Base-by-base conservation (phyloP, 768 basidiomycete species). In the Guyanaporus albipodus region DNA sequence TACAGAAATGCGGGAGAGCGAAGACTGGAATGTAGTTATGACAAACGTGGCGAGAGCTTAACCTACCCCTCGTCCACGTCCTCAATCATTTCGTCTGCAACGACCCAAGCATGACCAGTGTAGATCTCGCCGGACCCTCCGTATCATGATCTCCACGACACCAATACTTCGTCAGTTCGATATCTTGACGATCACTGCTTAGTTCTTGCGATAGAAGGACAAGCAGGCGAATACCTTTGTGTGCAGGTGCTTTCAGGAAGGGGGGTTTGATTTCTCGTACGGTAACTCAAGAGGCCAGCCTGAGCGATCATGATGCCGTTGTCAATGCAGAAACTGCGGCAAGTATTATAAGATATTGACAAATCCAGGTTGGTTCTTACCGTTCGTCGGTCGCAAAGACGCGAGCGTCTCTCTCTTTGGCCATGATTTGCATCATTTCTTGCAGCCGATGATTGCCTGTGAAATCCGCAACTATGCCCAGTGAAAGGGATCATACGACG, bases 271-370 rank as follows among this genome's bases (percentile, higher is more conserved):
- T 82, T 76, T 21, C 95, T 96, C 92, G 94, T 97, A 3, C 96
- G 78, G 64, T 82, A 92, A 52, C 85, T 82, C 29, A 99, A 74
- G 23, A 99, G 76, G 6, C 96, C 96, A 6, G 96, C 96, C 61
- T 99, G 96, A 3, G 96, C 95, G 44, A 99, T 98, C 96, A 99
- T 99, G 56, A 98, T 95, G 1, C 96, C 96, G 56, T 99, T 99
- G 66, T 99, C 96, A 50, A 99, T 98, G 68, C 96, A 98, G 67
- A 95, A 98, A 44, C 94, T 95, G 57, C n/a, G n/a, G 18, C 31
- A 36, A 34, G 17, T 17, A 8, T 43, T 39, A 46, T 42, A 38
- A 38, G 23, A 9, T 14, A 14, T 27, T 28, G 15, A 31, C 28
- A 43, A 34, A 38, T 38, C 14, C 22, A 39, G 32, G 12, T 39